phyloP scores from a whole-genome alignment of 768 basidiomycete genomes.

The Termitomyces sp. region DNA sequence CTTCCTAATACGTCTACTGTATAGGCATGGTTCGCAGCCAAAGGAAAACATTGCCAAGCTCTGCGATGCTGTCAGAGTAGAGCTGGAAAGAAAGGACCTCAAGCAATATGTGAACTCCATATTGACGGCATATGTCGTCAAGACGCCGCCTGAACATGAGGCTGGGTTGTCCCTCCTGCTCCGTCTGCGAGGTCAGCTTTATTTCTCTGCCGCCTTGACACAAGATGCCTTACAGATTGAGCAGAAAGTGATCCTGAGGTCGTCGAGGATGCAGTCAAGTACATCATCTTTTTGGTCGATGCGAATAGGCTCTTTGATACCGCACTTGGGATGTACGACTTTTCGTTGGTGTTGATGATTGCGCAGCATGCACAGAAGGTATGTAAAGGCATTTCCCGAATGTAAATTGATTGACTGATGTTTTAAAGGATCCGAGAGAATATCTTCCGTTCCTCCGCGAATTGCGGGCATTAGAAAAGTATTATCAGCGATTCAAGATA shows the following conservation, averaged over 20 bases:
- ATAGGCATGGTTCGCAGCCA: slow-evolving; percentile 59
- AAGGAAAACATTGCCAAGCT: slow-evolving; percentile 62
- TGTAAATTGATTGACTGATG: not conserved
- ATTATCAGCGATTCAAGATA: slow-evolving; percentile 87
- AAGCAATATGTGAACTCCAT: slow-evolving; percentile 87
- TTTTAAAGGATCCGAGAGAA: slow-evolving; percentile 86
- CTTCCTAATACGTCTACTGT: not conserved
- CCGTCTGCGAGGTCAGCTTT: slow-evolving; percentile 64
- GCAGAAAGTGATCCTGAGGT: slow-evolving; percentile 61
- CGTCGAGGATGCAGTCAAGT: slow-evolving; percentile 96
- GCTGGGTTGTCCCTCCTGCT: slow-evolving; percentile 75
- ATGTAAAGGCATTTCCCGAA: slow-evolving; percentile 1
- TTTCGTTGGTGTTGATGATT: slow-evolving; percentile 91
- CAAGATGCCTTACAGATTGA: slow-evolving; percentile 19
- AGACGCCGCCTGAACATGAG: slow-evolving; percentile 89
- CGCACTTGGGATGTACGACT: slow-evolving; percentile 98
- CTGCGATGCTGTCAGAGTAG: slow-evolving; percentile 73
- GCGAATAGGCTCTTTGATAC: slow-evolving; percentile 90
- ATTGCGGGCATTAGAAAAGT: slow-evolving; percentile 72
- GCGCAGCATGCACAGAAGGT: slow-evolving; percentile 98
- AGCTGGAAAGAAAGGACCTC: slow-evolving; percentile 71
- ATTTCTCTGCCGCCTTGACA: not conserved
- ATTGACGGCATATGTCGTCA: slow-evolving; percentile 90
- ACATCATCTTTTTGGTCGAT: slow-evolving; percentile 96
- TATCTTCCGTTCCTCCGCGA: slow-evolving; percentile 97